Conservation (phyloP, 2,329 filamentous ascomycete genomes). For the Claviceps sorghi region DNA sequence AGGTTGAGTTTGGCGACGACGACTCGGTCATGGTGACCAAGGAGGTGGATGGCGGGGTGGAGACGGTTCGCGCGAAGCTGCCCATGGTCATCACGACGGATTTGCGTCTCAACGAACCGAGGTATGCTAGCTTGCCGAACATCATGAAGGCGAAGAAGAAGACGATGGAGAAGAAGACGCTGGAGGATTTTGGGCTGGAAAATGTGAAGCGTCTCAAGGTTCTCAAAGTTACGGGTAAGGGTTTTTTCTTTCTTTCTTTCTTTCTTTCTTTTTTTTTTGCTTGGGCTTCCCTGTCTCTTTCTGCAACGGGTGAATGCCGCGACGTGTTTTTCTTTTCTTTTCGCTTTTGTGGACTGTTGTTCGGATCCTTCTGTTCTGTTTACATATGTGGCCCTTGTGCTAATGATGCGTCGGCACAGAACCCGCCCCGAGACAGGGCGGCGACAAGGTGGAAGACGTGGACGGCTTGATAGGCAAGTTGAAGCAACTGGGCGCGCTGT, state of each 20-base stretch:
- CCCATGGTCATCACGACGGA: constrained; percentile 94
- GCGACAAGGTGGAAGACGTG: constrained; percentile 94
- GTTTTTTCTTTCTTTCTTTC: not conserved
- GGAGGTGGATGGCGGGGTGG: constrained; percentile 90
- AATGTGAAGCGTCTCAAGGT: constrained; percentile 68
- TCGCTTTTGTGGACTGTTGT: not conserved
- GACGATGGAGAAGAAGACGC: constrained; percentile 80
- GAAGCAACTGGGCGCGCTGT: constrained; percentile 90
- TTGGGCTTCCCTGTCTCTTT: constrained; percentile 8
- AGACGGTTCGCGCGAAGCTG: constrained; percentile 73
- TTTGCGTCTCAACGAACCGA: constrained; percentile 81
- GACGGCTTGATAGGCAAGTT: constrained; percentile 86
- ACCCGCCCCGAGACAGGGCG: constrained; percentile 74
- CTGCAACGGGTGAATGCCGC: too few species aligned
- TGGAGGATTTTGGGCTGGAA: constrained; percentile 70
- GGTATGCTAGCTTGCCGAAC: constrained; percentile 90
- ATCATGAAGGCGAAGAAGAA: constrained; percentile 99
- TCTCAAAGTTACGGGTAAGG: constrained; percentile 69
- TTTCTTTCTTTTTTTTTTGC: constrained; percentile 8
- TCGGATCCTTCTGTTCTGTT: not conserved
- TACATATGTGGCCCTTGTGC: not conserved
- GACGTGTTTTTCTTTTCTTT: not conserved
- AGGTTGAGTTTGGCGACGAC: constrained; percentile 59
- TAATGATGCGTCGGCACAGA: constrained; percentile 38
- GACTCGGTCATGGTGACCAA: constrained; percentile 64